Base-by-base conservation (phyloP, 2,329 filamentous ascomycete species). In the Exophiala alcalophila region DNA sequence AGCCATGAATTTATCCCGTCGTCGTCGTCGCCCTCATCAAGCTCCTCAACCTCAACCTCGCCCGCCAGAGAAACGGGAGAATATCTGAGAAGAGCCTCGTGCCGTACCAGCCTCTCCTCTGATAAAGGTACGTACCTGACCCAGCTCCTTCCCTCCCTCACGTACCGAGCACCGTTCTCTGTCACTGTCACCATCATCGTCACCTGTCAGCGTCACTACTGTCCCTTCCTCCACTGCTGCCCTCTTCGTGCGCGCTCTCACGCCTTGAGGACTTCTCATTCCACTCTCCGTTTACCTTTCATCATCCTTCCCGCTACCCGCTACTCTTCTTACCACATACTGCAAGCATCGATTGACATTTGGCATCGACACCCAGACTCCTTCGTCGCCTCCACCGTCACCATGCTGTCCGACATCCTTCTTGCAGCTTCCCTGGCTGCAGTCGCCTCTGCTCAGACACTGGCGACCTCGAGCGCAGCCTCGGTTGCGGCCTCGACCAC, bases 401-500 rank as follows among this genome's bases (percentile, higher is more conserved):
- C 25, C 30, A 57, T 57, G 54, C 31, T 52, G 37, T 50, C 40
- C 47, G 44, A 44, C 38, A 44, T 45, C 36, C 21, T 52, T 33
- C 47, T 57, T 29, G 48, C 37, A 44, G 52, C 52, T 27, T 40
- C 47, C 25, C 25, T 53, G 14, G 49, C 28, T 18, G 46, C 49
- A n/a, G 9, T 54, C 26, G 44, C 24, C 27, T 32, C 45, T 37
- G 52, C 52, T 12, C 52, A 54, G 23, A 49, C 45, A 25, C 34
- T 53, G 34, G 47, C 20, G 20, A 55, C 52, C 29, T 53, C 44
- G 27, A 53, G 49, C 35, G 52, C 52, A 8, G 31, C 52, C n/a
- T 55, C 53, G 2, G 50, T 56, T 16, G 52, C 49, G 19, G 49
- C 55, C 16, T 45, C 54, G 7, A 50, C 52, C 14, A 57, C 55